Conservation (phyloP, 345 rosid genomes). For the Camelina hispida region DNA sequence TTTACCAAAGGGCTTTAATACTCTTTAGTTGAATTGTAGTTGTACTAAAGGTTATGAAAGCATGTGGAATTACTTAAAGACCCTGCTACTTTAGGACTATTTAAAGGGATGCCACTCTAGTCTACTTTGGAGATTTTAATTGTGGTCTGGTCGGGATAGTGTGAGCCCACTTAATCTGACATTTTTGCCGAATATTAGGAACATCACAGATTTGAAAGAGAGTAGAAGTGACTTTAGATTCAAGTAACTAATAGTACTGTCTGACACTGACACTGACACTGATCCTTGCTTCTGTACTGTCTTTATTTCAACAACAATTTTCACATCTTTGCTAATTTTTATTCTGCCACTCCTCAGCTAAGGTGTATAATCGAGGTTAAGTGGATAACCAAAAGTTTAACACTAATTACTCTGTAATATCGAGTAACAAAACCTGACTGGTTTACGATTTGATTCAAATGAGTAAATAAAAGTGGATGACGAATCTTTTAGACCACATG, state of each 20-base stretch:
- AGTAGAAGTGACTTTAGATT: slow-evolving; percentile 45
- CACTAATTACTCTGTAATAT: neutral
- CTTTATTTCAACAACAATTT: slow-evolving; percentile 29
- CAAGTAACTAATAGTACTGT: slow-evolving; percentile 40
- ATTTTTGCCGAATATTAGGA: slow-evolving; percentile 42
- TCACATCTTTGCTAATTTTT: slow-evolving; percentile 25
- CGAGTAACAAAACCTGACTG: slow-evolving; percentile 6
- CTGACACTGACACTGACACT: slow-evolving; percentile 45
- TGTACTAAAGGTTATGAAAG: neutral
- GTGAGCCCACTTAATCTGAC: slow-evolving; percentile 42
- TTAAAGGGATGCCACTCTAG: slow-evolving; percentile 47
- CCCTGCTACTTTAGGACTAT: slow-evolving; percentile 49
- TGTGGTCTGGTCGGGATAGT: slow-evolving; percentile 37
- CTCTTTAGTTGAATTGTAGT: slow-evolving; percentile 25
- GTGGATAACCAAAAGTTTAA: neutral
- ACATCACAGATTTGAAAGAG: slow-evolving; percentile 35
- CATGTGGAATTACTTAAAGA: slow-evolving; percentile 35
- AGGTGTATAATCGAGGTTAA: neutral
- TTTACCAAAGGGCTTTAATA: slow-evolving; percentile 27
- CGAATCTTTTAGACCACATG: slow-evolving; percentile 45
- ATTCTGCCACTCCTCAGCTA: neutral
- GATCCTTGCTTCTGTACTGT: slow-evolving; percentile 36
- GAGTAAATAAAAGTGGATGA: slow-evolving; percentile 16
- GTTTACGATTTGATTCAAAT: neutral
- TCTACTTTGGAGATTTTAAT: slow-evolving; percentile 42